Percentiles rank a stretch among this genome's conserved stretches.
phyloP scores from a whole-genome alignment of 139 green algal species.

The Axilococcus clingmanii region DNA sequence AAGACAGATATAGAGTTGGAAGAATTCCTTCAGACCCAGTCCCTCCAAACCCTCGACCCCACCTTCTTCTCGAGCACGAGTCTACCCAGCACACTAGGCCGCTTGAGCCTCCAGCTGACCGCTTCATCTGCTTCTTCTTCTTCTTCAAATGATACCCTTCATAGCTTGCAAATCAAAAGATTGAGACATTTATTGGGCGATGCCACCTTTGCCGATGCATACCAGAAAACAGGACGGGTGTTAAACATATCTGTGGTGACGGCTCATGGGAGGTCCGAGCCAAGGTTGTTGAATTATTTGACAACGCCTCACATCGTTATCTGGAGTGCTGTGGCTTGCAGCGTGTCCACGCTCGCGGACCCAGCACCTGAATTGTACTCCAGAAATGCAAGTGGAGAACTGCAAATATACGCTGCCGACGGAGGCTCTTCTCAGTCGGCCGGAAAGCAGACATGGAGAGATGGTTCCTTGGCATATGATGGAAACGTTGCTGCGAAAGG shows the following conservation, averaged over 20 bases:
- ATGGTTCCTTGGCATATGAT: conserved; percentile 64
- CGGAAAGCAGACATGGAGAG: conserved; percentile 57
- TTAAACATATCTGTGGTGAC: conserved; percentile 82
- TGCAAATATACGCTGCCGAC: not conserved
- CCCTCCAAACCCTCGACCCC: not conserved
- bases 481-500: conserved; percentile 48
- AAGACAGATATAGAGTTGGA: conserved; percentile 66
- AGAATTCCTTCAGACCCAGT: conserved; percentile 43
- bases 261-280: conserved; percentile 52
- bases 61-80: conserved; percentile 34
- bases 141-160: not conserved
- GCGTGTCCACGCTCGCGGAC: conserved; percentile 61
- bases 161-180: conserved; percentile 13
- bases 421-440: not conserved
- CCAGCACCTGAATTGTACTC: conserved; percentile 20
- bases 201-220: conserved; percentile 84
- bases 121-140: too few species aligned
- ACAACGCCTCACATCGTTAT: conserved; percentile 76
- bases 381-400: not conserved
- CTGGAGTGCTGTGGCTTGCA: conserved; percentile 79
- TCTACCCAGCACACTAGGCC: too few species aligned
- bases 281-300: conserved; percentile 88
- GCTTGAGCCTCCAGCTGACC: too few species aligned
- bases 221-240: conserved; percentile 76
- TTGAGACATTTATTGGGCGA: conserved; percentile 70